Percentiles rank a stretch among this genome's conserved stretches.
These are phyloP conservation scores for Sisymbrium irio DNA, from an alignment of 345 rosid genomes.

Conservation along the genomic window DNA sequence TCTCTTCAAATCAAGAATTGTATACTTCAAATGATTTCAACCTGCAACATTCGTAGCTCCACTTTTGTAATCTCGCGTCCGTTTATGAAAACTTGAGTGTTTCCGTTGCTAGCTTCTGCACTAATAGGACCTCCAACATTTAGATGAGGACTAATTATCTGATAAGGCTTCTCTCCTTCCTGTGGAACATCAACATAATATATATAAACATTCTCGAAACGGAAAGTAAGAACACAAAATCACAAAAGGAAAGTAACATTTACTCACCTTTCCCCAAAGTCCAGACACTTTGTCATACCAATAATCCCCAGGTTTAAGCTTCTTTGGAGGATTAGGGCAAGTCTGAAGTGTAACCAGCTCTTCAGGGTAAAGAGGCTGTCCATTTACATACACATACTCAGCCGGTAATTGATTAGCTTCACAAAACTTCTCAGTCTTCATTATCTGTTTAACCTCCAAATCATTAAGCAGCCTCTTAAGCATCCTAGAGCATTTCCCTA, in stretches of 20 bases:
- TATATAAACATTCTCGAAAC: constrained; percentile 20
- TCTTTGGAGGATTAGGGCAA: constrained; percentile 84
- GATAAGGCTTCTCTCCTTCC: constrained; percentile 95
- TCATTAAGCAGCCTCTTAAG: constrained; percentile 86
- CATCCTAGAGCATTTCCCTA: constrained; percentile 95
- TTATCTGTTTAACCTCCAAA: constrained; percentile 85
- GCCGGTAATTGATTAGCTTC: constrained; percentile 93
- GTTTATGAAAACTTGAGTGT: constrained; percentile 85
- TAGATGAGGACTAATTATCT: constrained; percentile 85
- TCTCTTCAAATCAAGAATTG: neutral
- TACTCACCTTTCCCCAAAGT: constrained; percentile 97
- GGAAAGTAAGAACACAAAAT: constrained; percentile 12
- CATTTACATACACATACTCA: constrained; percentile 80
- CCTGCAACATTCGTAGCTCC: constrained; percentile 98
- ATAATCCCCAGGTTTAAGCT: constrained; percentile 90
- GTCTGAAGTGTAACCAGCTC: constrained; percentile 76
- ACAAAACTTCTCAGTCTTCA: constrained; percentile 93
- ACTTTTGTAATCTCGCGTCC: constrained; percentile 95
- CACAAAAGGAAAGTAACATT: neutral
- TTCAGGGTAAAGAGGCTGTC: constrained; percentile 72
- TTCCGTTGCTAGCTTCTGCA: constrained; percentile 90
- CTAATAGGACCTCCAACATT: constrained; percentile 84
- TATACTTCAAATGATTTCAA: constrained; percentile 22
- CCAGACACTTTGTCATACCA: constrained; percentile 99
- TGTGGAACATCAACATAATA: constrained; percentile 43